Evolutionary conservation across 352 stramenopile genomes (phyloP), one percentile per base, ranked within the genome.

Genomic region (Pythium oligandrum): DNA sequence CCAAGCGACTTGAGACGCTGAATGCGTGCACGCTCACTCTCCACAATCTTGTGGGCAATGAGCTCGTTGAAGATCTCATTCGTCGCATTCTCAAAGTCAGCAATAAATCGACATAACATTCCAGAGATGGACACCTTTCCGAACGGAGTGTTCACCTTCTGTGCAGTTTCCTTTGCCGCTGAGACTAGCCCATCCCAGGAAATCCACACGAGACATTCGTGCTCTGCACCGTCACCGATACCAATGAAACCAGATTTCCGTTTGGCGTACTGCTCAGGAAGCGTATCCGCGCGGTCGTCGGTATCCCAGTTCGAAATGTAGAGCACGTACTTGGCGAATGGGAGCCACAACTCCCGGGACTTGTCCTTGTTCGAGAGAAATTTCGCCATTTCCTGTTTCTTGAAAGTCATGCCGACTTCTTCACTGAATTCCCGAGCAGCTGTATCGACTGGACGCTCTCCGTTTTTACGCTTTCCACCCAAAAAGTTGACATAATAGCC

Each of bases 181-280:
- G 38, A 33, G 4, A 60, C n/a, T 6, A 68, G 32, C 1, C 17
- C 33, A 39, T 38, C 39, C 55, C 55, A 63, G 2, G 48, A 35
- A 10, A 68, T 39, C 60, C 60, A 68, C 6, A 63, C 46, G 1
- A 68, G 26, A 35, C 63, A 54, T 39, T 67, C 54, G 10, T 44
- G 36, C 44, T 50, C 8, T 31, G 9, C 12, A 17, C 8, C 4
- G 31, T 32, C 48, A 32, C 49, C n/a, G 6, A 48, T 0, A 44
- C 26, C 11, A 32, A 36, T 26, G 17, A 26, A 26, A 26, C 17
- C 17, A 26, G 17, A 26, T 26, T 26, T 26, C 17, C 17, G 17
- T 26, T 26, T 26, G 17, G 17, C 17, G 40, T 58, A 59, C 37
- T 33, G 31, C 1, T 58, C 42, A 0, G 52, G 26, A 2, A 61